Percentiles rank a stretch among this genome's conserved stretches.
These are phyloP conservation scores for Malus orientalis DNA, from an alignment of 306 rosid species.

Conservation along the genomic window DNA sequence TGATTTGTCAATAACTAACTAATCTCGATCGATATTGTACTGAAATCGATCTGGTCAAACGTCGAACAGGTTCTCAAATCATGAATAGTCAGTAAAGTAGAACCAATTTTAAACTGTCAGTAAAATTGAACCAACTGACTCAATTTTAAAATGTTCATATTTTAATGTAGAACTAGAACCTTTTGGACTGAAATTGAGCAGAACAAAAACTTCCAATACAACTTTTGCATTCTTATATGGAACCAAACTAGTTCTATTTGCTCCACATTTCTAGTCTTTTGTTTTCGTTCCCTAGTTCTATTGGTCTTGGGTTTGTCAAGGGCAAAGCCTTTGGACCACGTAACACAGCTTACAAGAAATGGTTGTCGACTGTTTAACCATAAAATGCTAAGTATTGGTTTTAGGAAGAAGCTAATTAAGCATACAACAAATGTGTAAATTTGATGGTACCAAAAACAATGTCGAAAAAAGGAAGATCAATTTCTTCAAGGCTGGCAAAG, in stretches of 20 bases:
- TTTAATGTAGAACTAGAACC: not conserved
- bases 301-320: not conserved
- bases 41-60: too few species aligned
- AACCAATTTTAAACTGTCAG: not conserved
- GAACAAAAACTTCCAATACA: not conserved
- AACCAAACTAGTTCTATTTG: not conserved
- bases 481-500: conserved; percentile 13
- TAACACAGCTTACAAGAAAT: not conserved
- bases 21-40: not conserved
- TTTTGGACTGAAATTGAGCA: not conserved
- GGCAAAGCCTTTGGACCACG: not conserved
- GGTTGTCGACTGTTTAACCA: not conserved
- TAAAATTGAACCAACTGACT: too few species aligned
- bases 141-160: not conserved
- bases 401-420: conserved; percentile 12
- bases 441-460: conserved; percentile 23
- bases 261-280: not conserved
- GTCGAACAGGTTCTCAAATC: too few species aligned
- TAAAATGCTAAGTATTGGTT: not conserved
- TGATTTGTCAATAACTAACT: not conserved
- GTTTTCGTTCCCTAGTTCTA: not conserved
- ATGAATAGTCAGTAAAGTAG: not conserved
- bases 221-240: not conserved
- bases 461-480: conserved; percentile 28
- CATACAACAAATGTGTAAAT: conserved; percentile 18